Conservation (phyloP, 1,139 yeast species). For the Ogataea hybrid region DNA sequence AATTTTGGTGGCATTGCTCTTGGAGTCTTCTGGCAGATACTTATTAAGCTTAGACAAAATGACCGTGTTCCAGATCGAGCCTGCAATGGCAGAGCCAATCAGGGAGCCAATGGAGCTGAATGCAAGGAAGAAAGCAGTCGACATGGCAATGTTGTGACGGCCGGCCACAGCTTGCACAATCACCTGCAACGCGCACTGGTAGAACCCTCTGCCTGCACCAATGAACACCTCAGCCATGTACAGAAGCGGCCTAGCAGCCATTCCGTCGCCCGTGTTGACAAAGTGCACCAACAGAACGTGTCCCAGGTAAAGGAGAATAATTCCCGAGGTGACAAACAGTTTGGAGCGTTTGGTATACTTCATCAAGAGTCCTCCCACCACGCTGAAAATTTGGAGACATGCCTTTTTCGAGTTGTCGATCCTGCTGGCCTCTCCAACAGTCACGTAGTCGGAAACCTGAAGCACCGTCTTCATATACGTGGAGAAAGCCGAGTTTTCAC, state of each 20-base stretch:
- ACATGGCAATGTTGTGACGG: too few relatives aligned
- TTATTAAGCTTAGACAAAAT: background rate
- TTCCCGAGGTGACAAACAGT: constrained; percentile 1
- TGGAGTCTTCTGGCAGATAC: constrained; percentile 3
- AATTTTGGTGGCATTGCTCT: background rate
- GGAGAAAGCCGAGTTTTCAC: constrained; percentile 3
- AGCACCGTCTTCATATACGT: constrained; percentile 3
- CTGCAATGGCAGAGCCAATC: too few relatives aligned
- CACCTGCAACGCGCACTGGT: too few relatives aligned
- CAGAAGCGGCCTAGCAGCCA: too few relatives aligned
- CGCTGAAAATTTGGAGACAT: constrained; percentile 2
- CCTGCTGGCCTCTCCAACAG: constrained; percentile 5
- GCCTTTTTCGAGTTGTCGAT: constrained; percentile 7
- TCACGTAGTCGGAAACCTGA: constrained; percentile 4
- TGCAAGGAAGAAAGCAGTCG: too few relatives aligned
- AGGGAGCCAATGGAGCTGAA: too few relatives aligned
- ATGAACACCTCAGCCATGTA: too few relatives aligned
- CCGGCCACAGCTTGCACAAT: too few relatives aligned
- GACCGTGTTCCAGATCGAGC: background rate
- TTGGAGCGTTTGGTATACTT: constrained; percentile 3
- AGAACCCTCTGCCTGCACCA: too few relatives aligned
- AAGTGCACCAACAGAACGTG: background rate
- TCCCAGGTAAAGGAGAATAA: background rate
- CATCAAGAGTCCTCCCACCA: constrained; percentile 3
- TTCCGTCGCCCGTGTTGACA: too few relatives aligned